Evolutionary conservation across 208 protist genomes (phyloP), one percentile per base, ranked within the genome.

Genomic region (Porcisia deanei): DNA sequence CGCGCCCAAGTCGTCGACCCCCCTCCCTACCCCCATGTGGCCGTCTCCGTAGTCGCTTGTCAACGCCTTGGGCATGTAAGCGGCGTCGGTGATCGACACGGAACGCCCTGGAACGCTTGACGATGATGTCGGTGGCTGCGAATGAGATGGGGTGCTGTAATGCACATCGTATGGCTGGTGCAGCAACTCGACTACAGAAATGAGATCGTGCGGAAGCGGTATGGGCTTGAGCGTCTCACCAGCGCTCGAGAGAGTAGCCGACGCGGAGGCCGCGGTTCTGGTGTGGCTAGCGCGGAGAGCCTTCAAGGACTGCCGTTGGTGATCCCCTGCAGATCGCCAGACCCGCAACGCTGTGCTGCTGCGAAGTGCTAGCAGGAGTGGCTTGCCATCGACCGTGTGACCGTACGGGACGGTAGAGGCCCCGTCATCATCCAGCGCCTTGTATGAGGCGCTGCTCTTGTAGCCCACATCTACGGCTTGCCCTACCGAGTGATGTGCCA

Each of bases 161-260:
- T 9, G 20, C 20, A 18, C 60, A 60, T 69, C 53, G 70, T 80
- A 80, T 8, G 76, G 76, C 63, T 55, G 64, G 54, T 71, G 76
- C 52, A 80, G 63, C 76, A 80, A 55, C 76, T 80, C 76, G 34
- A 80, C 22, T 3, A 74, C n/a, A 9, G 76, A 80, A 18, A 25
- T 68, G 20, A 63, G 41, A 22, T 80, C 76, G 41, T 71, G 76
- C 0, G 76, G 76, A 18, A 75, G 76, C 18, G 60, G 49, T 20
- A 64, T 22, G 10, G 64, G 70, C 30, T 52, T 20, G 20, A 34
- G 34, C 79, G 43, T 55, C 20, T 60, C 57, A 30, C 7, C 20
- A 30, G 7, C 57, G 25, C 57, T 7, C 4, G 57, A 22, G 57
- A 30, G 20, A 12, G 16, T 30, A 12, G 9, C 22, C 57, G 20